Conservation (phyloP, 441 rosid genomes). For the Populus hybrid region DNA sequence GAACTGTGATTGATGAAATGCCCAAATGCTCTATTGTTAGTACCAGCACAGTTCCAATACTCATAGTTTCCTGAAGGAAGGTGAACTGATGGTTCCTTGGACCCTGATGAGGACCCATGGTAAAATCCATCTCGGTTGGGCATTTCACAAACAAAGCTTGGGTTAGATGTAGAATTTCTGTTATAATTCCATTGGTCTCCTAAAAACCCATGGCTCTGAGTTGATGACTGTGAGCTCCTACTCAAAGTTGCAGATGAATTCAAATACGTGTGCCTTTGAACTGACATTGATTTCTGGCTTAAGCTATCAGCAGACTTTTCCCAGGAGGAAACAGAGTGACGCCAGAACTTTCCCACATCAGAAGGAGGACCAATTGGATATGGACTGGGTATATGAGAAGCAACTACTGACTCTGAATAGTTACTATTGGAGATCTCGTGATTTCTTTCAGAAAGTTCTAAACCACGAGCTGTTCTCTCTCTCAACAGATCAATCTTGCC, state of each 20-base stretch:
- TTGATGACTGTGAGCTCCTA: conserved; percentile 43
- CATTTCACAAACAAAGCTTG: conserved; percentile 41
- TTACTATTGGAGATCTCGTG: conserved; percentile 38
- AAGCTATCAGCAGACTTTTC: conserved; percentile 49
- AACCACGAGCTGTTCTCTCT: conserved; percentile 43
- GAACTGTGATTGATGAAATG: conserved; percentile 24
- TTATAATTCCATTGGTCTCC: conserved; percentile 56
- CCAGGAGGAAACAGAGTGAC: conserved; percentile 49
- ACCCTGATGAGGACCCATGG: conserved; percentile 61
- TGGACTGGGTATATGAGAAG: conserved; percentile 45
- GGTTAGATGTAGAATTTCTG: conserved; percentile 39
- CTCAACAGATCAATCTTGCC: conserved; percentile 43
- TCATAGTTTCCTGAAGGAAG: conserved; percentile 35
- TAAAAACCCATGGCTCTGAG: conserved; percentile 47
- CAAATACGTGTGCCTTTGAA: conserved; percentile 48
- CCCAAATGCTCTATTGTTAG: conserved; percentile 30
- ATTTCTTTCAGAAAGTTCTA: conserved; percentile 44
- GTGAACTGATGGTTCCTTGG: conserved; percentile 39
- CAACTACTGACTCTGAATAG: conserved; percentile 41
- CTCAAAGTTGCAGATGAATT: conserved; percentile 46
- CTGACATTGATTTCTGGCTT: conserved; percentile 50
- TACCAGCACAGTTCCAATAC: conserved; percentile 40
- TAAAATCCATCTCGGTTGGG: conserved; percentile 50
- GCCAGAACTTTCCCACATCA: conserved; percentile 49
- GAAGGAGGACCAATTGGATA: conserved; percentile 36